Evolutionary conservation across 176 grass and related monocot genomes (phyloP).

Genomic region (Tuctoria greenei): DNA sequence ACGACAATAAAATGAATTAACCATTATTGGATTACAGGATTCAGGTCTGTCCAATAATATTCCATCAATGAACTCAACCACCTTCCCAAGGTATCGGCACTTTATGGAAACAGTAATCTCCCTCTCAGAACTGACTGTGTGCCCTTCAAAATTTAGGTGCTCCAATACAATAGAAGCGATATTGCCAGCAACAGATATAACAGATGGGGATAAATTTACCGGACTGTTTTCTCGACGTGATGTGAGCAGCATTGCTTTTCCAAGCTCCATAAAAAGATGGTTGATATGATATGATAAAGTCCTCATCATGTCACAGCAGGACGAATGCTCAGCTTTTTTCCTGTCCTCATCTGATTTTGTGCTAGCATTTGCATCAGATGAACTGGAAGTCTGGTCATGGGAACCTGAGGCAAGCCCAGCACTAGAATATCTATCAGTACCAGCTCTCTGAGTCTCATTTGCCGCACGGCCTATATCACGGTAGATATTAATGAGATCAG

Average conservation of each 20-base stretch:
- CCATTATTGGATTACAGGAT: slow-evolving; percentile 86
- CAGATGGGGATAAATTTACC: slow-evolving; percentile 68
- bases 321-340: slow-evolving; percentile 65
- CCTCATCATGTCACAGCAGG: slow-evolving; percentile 85
- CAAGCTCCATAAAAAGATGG: slow-evolving; percentile 94
- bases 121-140: slow-evolving; percentile 50
- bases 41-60: slow-evolving; percentile 91
- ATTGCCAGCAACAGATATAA: slow-evolving; percentile 79
- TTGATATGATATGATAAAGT: slow-evolving; percentile 91
- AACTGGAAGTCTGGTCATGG: slow-evolving; percentile 57
- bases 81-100: slow-evolving; percentile 90
- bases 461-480: slow-evolving; percentile 83
- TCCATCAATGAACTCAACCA: slow-evolving; percentile 83
- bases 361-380: slow-evolving; percentile 50
- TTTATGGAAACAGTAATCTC: slow-evolving; percentile 70
- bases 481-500: slow-evolving; percentile 91
- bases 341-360: slow-evolving; percentile 67
- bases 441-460: slow-evolving; percentile 53
- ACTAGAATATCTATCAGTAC: slow-evolving; percentile 60
- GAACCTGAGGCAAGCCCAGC: slow-evolving; percentile 56
- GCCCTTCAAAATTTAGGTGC: slow-evolving; percentile 89
- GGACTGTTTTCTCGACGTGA: slow-evolving; percentile 87
- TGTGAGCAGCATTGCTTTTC: slow-evolving; percentile 88
- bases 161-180: slow-evolving; percentile 75
- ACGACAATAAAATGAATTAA: slow-evolving; percentile 85